Conservation (phyloP, 2,329 filamentous ascomycete species). For the Neospermospora avenae region DNA sequence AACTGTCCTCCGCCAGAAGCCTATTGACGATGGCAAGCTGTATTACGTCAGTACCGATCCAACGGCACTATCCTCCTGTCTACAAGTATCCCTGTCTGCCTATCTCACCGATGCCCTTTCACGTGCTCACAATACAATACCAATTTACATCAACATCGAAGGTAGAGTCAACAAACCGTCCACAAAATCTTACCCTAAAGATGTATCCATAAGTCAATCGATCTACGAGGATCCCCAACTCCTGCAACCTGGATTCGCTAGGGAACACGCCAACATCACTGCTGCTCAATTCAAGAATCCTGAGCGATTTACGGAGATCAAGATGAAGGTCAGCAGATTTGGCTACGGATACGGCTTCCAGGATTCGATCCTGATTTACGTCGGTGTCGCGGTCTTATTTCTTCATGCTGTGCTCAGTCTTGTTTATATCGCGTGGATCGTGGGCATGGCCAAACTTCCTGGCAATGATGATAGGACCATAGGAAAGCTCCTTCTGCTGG, state of each 20-base stretch:
- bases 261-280: neutral
- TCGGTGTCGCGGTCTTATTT: constrained; percentile 4
- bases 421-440: neutral
- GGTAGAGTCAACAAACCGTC: neutral
- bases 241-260: neutral
- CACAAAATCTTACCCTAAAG: neutral
- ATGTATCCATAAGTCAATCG: constrained; percentile 1
- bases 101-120: constrained; percentile 2
- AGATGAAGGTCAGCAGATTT: neutral
- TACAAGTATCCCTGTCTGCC: constrained; percentile 1
- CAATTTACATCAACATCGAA: constrained; percentile 2
- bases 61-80: neutral
- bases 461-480: neutral
- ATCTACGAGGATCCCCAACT: neutral
- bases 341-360: constrained; percentile 12
- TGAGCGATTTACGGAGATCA: constrained; percentile 1
- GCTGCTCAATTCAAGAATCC: neutral
- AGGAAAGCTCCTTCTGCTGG: constrained; percentile 7
- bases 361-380: constrained; percentile 2
- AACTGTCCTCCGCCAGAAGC: neutral
- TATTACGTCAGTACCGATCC: neutral
- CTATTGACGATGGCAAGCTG: neutral
- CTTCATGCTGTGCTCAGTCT: neutral
- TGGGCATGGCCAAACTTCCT: neutral
- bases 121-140: constrained; percentile 1